A percentile compares a stretch with the other conserved stretches of the same genome.
Conservation (phyloP, 2,329 filamentous ascomycete species). For the Cercospora nicotianae region DNA sequence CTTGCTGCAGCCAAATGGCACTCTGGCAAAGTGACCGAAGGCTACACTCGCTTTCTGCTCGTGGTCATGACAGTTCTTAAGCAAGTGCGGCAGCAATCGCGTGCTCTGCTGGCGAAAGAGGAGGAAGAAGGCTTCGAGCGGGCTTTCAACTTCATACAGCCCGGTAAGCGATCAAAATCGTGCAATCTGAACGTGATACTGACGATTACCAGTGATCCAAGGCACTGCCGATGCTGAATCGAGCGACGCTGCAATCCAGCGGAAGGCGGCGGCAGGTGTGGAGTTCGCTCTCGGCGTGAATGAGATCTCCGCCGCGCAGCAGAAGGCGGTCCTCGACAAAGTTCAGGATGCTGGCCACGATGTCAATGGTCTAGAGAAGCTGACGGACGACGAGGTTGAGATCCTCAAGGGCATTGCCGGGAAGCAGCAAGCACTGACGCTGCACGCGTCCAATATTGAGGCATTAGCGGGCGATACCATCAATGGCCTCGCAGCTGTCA, state of each 20-base stretch:
- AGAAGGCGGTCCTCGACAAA: neutral
- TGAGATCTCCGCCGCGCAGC: neutral
- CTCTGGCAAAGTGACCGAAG: neutral
- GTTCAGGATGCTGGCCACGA: neutral
- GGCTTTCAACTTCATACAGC: neutral
- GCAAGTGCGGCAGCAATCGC: neutral
- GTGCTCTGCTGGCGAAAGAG: neutral
- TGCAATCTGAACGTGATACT: neutral
- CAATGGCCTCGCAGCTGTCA: neutral
- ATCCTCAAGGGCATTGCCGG: neutral
- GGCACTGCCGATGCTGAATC: neutral
- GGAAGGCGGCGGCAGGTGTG: neutral
- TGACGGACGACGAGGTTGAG: neutral
- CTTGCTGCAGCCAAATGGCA: neutral
- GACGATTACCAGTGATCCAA: neutral
- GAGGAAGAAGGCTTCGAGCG: neutral
- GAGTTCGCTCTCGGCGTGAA: neutral
- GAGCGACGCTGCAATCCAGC: neutral
- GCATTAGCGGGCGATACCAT: neutral
- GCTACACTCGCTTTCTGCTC: neutral
- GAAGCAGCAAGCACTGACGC: neutral
- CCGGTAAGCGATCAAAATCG: neutral
- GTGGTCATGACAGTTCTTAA: neutral
- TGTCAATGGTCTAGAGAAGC: neutral
- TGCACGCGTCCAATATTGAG: neutral